Percentiles rank a stretch among this genome's conserved stretches.
Conservation (phyloP, 2,329 filamentous ascomycete genomes). For the Clonostachys rhizophaga region DNA sequence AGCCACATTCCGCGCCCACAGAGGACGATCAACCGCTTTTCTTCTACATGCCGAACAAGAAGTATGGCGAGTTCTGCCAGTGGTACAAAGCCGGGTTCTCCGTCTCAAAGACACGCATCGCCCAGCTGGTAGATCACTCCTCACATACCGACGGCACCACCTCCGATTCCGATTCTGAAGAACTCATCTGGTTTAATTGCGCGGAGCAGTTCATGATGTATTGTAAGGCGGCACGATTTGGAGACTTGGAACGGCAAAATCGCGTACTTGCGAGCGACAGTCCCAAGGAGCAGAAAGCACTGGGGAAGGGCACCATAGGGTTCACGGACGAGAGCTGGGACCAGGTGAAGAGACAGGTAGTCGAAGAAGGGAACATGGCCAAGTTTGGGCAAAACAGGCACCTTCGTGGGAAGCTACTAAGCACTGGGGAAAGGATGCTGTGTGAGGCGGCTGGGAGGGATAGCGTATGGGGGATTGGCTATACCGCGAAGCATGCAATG, state of each 20-base stretch:
- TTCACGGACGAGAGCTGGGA: slow-evolving; percentile 21
- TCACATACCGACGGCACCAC: too few species aligned
- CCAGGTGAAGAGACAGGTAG: slow-evolving; percentile 19
- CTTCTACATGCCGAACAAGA: slow-evolving; percentile 20
- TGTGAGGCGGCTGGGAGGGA: slow-evolving; percentile 21
- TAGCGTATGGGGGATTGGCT: slow-evolving; percentile 26
- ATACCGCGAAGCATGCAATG: slow-evolving; percentile 17
- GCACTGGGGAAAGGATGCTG: slow-evolving; percentile 19
- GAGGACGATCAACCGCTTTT: slow-evolving; percentile 11
- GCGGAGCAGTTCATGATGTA: slow-evolving; percentile 37
- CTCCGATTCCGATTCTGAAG: background rate
- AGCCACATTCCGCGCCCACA: too few species aligned
- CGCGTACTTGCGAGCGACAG: slow-evolving; percentile 14
- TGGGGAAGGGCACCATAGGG: slow-evolving; percentile 15
- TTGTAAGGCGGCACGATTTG: slow-evolving; percentile 29
- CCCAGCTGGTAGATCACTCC: slow-evolving; percentile 14
- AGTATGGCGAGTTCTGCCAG: slow-evolving; percentile 26
- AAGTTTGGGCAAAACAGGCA: slow-evolving; percentile 23
- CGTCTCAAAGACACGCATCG: slow-evolving; percentile 17
- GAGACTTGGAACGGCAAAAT: slow-evolving; percentile 14
- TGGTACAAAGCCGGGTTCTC: slow-evolving; percentile 22
- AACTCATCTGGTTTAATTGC: slow-evolving; percentile 16
- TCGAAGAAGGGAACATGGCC: slow-evolving; percentile 20
- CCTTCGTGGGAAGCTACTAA: slow-evolving; percentile 18
- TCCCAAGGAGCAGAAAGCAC: slow-evolving; percentile 19